These are phyloP conservation scores for Acanthamoeba sp. DNA, from an alignment of 208 protist genomes.

Conservation along the genomic window DNA sequence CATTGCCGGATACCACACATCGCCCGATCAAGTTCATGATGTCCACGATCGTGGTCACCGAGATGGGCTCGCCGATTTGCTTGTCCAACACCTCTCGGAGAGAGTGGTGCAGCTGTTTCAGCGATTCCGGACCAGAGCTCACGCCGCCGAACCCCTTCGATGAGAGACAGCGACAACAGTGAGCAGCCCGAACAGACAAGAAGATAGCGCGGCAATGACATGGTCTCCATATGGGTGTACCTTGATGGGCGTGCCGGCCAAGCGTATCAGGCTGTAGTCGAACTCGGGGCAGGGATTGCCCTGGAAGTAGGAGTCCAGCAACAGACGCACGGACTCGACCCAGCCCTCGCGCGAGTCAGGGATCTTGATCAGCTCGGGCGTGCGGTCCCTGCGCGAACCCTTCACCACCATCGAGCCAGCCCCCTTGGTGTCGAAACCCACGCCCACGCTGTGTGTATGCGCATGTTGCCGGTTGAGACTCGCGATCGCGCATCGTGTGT, in stretches of 20 bases:
- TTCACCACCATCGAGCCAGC: constrained; percentile 75
- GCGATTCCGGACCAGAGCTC: constrained; percentile 85
- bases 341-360: constrained; percentile 88
- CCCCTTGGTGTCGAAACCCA: constrained; percentile 91
- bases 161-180: background rate
- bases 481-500: background rate
- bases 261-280: constrained; percentile 88
- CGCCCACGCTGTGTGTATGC: constrained; percentile 84
- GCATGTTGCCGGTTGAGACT: background rate
- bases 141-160: constrained; percentile 85
- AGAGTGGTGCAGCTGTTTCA: constrained; percentile 83
- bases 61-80: constrained; percentile 81
- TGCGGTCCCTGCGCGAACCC: constrained; percentile 25
- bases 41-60: constrained; percentile 89
- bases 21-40: constrained; percentile 93
- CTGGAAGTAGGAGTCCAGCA: constrained; percentile 89
- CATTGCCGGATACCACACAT: constrained; percentile 92
- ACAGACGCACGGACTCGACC: constrained; percentile 86
- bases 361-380: constrained; percentile 70
- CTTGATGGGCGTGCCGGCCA: constrained; percentile 86
- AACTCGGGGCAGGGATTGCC: constrained; percentile 80
- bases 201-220: background rate
- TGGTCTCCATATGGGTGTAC: background rate
- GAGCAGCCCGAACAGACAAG: background rate
- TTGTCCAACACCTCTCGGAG: constrained; percentile 75